These are phyloP conservation scores for Fusarium sp. DNA, from an alignment of 2,329 filamentous ascomycete species.

Conservation along the genomic window DNA sequence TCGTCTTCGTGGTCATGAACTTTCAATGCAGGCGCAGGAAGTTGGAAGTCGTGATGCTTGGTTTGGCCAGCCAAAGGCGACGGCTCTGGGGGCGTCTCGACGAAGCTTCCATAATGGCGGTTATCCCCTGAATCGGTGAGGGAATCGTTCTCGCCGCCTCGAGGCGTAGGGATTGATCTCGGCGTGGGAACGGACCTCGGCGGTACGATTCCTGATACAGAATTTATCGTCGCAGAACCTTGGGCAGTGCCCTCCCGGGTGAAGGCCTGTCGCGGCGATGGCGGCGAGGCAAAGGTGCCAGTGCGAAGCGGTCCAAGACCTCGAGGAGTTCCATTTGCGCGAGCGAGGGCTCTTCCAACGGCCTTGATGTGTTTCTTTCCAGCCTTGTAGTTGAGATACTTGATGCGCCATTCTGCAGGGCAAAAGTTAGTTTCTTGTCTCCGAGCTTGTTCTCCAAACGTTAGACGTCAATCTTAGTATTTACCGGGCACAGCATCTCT, in stretches of 20 bases:
- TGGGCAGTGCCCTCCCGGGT: conserved; percentile 21
- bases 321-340: conserved; percentile 69
- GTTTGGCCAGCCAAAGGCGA: conserved; percentile 46
- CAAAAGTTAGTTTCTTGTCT: conserved; percentile 17
- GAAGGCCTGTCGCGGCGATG: conserved; percentile 40
- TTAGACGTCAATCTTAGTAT: conserved; percentile 37
- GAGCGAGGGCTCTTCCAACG: conserved; percentile 79
- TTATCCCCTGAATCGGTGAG: conserved; percentile 58
- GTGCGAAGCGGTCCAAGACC: conserved; percentile 55
- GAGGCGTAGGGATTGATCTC: conserved; percentile 41
- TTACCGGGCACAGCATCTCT: conserved; percentile 86
- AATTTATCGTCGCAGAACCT: conserved; percentile 20
- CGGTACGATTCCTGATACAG: conserved; percentile 28
- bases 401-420: conserved; percentile 84
- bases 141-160: conserved; percentile 57
- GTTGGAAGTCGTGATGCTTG: conserved; percentile 60
- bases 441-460: not conserved
- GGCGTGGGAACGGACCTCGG: conserved; percentile 42
- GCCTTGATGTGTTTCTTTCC: conserved; percentile 96
- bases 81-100: conserved; percentile 57
- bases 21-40: conserved; percentile 69
- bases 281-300: conserved; percentile 48
- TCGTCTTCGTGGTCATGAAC: conserved; percentile 50
- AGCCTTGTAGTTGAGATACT: conserved; percentile 95
- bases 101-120: conserved; percentile 69